phyloP scores from a whole-genome alignment of 2,329 filamentous ascomycete species.

The Ceratocystis diversiconidia region DNA sequence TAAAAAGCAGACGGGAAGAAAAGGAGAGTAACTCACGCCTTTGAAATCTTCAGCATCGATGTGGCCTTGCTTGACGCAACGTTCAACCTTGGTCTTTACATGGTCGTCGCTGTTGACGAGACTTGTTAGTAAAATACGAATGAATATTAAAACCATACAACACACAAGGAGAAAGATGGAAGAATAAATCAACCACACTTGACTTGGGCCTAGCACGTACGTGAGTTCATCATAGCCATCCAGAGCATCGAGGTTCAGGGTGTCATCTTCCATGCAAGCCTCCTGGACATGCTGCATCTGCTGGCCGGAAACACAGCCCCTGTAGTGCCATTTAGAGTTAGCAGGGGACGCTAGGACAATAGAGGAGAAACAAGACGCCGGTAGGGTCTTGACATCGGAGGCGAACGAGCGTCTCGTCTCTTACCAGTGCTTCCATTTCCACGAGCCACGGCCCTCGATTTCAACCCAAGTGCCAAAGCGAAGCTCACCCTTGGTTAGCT shows the following conservation, averaged over 20 bases:
- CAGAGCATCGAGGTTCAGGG: conserved; percentile 49
- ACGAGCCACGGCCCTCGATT: conserved; percentile 46
- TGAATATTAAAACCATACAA: conserved; percentile 12
- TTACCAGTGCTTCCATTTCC: conserved; percentile 79
- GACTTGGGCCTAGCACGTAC: conserved; percentile 22
- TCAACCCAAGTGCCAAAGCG: conserved; percentile 63
- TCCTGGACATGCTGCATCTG: conserved; percentile 54
- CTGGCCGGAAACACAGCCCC: conserved; percentile 77
- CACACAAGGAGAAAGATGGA: background rate
- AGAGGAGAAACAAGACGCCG: background rate
- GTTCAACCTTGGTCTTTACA: conserved; percentile 56
- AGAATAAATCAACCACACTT: conserved; percentile 19
- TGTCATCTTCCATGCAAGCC: conserved; percentile 34
- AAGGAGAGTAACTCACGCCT: conserved; percentile 45
- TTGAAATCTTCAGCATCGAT: conserved; percentile 80
- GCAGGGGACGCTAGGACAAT: background rate
- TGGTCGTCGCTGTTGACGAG: conserved; percentile 37
- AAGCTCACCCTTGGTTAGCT: conserved; percentile 66
- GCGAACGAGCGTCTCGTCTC: conserved; percentile 23
- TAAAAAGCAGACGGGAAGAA: conserved; percentile 8
- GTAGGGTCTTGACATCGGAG: background rate
- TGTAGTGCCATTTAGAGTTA: conserved; percentile 25
- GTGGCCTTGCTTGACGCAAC: conserved; percentile 60
- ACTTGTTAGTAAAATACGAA: conserved; percentile 2
- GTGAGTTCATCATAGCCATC: conserved; percentile 69